Conservation (phyloP, 108 stramenopile genomes). For the Fragilaria radians region DNA sequence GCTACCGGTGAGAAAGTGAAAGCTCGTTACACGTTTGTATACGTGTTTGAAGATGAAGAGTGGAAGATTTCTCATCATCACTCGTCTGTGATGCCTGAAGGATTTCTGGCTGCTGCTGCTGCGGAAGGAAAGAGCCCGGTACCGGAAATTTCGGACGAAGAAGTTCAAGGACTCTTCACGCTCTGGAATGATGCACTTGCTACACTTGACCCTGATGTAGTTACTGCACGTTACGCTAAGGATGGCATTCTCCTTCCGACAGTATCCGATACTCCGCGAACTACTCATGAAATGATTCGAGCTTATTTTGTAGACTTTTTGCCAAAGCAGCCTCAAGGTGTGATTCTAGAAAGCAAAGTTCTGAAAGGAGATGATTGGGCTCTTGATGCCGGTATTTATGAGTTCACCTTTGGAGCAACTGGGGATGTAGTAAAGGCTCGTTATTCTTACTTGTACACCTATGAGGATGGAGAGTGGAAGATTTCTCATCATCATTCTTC, state of each 20-base stretch:
- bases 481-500: too few species aligned
- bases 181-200: too few species aligned
- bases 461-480: too few species aligned
- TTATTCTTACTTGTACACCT: too few species aligned
- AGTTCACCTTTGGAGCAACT: conserved; percentile 39
- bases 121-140: too few species aligned
- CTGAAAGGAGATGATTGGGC: conserved; percentile 48
- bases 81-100: conserved; percentile 14
- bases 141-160: too few species aligned
- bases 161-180: too few species aligned
- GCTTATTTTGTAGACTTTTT: conserved; percentile 44
- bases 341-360: conserved; percentile 40
- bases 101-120: neutral
- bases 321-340: conserved; percentile 48
- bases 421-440: conserved; percentile 48
- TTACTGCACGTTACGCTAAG: conserved; percentile 37
- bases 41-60: conserved; percentile 49
- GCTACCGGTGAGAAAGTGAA: conserved; percentile 39
- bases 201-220: conserved; percentile 29
- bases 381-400: conserved; percentile 51
- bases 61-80: conserved; percentile 62
- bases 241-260: conserved; percentile 31
- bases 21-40: conserved; percentile 43
- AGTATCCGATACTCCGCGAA: too few species aligned
- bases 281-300: conserved; percentile 44